Base-by-base conservation (phyloP, 257 asterid species). In the Salvia miltiorrhiza region DNA sequence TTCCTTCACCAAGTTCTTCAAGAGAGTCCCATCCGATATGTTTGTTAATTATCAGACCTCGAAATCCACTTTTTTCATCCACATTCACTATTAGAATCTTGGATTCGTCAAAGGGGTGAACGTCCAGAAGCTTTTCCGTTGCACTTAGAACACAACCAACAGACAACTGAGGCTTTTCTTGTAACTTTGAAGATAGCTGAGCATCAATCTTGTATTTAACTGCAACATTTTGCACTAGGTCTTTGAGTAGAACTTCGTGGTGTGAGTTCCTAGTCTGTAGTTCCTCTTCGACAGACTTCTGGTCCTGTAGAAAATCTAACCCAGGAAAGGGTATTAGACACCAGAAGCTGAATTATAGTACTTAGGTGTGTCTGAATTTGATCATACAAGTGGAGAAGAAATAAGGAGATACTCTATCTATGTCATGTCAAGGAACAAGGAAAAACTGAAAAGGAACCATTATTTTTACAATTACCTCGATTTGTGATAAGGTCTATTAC, bases 11-110 rank as follows among this genome's bases (percentile, higher is more conserved):
- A 73, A 82, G 80, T 14, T 86, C 81, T 47, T 81, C 85, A 20
- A 89, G 74, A 39, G 94, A 79, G 59, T 90, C 94, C 99, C 99
- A 93, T 28, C 64, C 80, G 37, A 93, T 84, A 37, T 67, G 93
- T 73, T 88, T 93, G 70, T 93, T 93, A 52, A 82, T 32, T 20
- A 93, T 86, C 77, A 93, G 81, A 64, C 99, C 99, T 62, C 81
- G 85, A 75, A 81, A 80, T 50, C 93, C 95, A 26, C 80, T 69
- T 69, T 39, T 74, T 72, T 83, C 77, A 37, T 90, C 89, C 32
- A 53, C 96, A 77, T 82, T 88, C 72, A 93, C 89, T 2, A 90
- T 69, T 41, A 90, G 81, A 61, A 93, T 82, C 72, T 79, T 93
- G 60, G 97, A 93, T 73, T 79, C 87, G 3, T 82, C 94, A 40